phyloP scores from a whole-genome alignment of 108 stramenopile genomes.

The Pseudonitzschia delicatissima region DNA sequence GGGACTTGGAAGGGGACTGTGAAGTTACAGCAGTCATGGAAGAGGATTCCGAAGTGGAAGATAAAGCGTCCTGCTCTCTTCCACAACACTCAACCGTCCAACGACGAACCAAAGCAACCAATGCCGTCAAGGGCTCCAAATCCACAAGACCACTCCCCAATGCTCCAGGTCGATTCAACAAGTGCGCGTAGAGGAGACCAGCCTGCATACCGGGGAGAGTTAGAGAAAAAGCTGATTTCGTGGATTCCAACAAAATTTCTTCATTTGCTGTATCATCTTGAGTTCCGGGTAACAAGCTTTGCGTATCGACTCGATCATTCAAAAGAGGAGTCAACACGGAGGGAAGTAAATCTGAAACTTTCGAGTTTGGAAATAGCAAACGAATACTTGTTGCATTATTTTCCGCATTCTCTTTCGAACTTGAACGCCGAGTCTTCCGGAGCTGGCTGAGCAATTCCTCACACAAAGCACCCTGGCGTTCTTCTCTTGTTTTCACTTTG shows the following conservation, averaged over 20 bases:
- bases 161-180: constrained; percentile 56
- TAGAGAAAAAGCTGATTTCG: constrained; percentile 32
- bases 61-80: constrained; percentile 17
- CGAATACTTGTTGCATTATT: constrained; percentile 7
- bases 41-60: constrained; percentile 9
- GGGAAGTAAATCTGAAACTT: constrained; percentile 12
- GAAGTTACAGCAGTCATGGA: constrained; percentile 2
- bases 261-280: constrained; percentile 60
- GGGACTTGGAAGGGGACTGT: constrained; percentile 30
- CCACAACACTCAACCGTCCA: constrained; percentile 65
- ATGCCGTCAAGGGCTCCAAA: constrained; percentile 44
- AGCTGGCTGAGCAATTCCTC: constrained; percentile 1
- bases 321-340: constrained; percentile 29
- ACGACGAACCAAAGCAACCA: constrained; percentile 57
- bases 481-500: neutral
- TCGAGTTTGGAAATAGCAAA: constrained; percentile 9
- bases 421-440: too few relatives aligned
- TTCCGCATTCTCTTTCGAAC: neutral
- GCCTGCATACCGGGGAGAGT: constrained; percentile 43
- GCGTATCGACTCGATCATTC: constrained; percentile 44
- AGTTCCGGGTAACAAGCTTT: constrained; percentile 48
- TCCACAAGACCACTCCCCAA: constrained; percentile 72
- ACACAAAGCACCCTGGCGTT: constrained; percentile 8
- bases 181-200: constrained; percentile 50
- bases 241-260: constrained; percentile 40